Base-by-base conservation (phyloP, 2,329 filamentous ascomycete species). In the Aspergillus ochraceus region DNA sequence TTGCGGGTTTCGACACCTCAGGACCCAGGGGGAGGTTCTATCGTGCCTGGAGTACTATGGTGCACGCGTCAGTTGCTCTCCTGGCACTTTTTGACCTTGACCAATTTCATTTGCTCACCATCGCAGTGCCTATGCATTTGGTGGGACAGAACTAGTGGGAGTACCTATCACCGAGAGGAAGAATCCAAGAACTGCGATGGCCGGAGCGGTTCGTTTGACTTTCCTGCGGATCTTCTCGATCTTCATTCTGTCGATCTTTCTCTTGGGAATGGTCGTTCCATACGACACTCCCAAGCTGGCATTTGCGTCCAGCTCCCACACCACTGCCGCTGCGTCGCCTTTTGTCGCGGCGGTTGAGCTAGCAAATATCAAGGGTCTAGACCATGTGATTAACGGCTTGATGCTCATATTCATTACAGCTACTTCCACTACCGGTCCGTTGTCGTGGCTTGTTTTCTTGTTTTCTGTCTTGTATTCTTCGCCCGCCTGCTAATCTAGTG, bases 181-280 rank as follows among this genome's bases (percentile, higher is more conserved):
- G 76, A 91, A 91, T 76, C 90, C 90, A 1, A 85, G 89, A 70
- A 86, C 85, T 74, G 89, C 86, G 20, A 86, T 92, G 60, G 90
- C 90, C 9, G 84, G 86, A 58, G 89, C 89, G 59, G 91, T 91
- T 79, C 88, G 86, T 71, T 81, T 90, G 46, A 91, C 89, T 61
- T 91, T 92, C 76, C 92, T 85, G 79, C 89, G 90, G 59, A 92
- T 92, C 72, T 75, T 90, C 64, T 79, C 91, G 79, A 92, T 93
- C 81, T 93, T 92, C 80, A 81, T 86, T 71, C 74, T 90, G 58
- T 86, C 84, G 22, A 87, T 91, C 36, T 83, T 93, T 60, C 81
- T 92, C 55, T 79, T 93, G 59, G 89, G 89, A 70, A 89, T 91
- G 85, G 81, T 88, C 55, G 87, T 92, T 6, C 88, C 89, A 2